Base-by-base conservation (phyloP, 1,284 basidiomycete genomes). In the Abortiporus biennis region DNA sequence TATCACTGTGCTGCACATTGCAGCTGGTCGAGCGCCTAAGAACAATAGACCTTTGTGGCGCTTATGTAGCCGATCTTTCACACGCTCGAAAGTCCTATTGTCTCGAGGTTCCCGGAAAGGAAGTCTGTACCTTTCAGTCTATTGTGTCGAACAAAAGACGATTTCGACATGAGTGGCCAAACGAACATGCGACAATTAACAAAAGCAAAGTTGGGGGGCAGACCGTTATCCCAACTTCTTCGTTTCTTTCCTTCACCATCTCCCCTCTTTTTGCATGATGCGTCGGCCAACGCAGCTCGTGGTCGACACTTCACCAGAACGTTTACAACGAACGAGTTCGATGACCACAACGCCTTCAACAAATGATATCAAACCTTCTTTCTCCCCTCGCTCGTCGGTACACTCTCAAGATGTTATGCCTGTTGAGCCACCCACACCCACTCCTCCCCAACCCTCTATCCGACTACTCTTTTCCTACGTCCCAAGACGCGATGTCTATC, bases 391-490 rank as follows among this genome's bases (percentile, higher is more conserved):
- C 31, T 49, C 47, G 24, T 50, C 50, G 13, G 53, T 44, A 40
- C 56, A 47, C 44, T 43, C 40, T 48, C 44, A 54, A 44, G 52
- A 53, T 35, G 42, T 50, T 46, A 48, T 50, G 34, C 43, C 55
- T 15, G 34, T 53, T 45, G 42, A 54, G 13, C 35, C 47, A 23
- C 51, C 55, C 32, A 47, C 50, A 36, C 66, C 62, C 47, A 51
- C 57, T 13, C 59, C 66, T 1, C 67, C 74, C 4, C 49, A 58
- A 38, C 76, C 81, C 1, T 69, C 74, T 1, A 63, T 81, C 47
- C 58, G 68, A 36, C 74, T 80, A 15, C 72, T 91, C 37, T 90
- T 86, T 62, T 78, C 78, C 24, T 70, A 82, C 43, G 67, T 85
- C 43, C 67, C 78, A 1, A 59, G 64, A 21, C 70, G 69, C 35